Base-by-base conservation (phyloP, 116 monocot species). In the Posidonia oceanica region DNA sequence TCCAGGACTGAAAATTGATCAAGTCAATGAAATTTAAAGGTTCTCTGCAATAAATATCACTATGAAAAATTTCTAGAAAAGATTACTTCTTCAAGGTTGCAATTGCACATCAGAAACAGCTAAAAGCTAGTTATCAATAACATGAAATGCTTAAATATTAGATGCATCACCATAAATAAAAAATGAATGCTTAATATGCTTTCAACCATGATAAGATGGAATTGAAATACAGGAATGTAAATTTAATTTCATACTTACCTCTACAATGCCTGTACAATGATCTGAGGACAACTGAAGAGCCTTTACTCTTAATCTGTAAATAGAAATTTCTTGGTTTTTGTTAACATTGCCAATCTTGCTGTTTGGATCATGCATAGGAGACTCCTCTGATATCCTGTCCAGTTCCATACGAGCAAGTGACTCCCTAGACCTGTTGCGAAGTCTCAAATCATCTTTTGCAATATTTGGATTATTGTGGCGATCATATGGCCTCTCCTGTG, bases 341-440 rank as follows among this genome's bases (percentile, higher is more conserved):
- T 81, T 89, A 61, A 75, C 39, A 40, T 69, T 81, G 77, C 72
- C 74, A 22, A 85, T 59, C 48, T 64, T 82, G 74, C 57, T 76
- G 66, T 79, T 91, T 14, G 71, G 77, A 72, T 97, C 85, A 64
- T 79, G 83, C 75, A 85, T 89, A 7, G 97, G 97, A 67, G 92
- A 98, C 44, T 98, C 97, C 77, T 98, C 97, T 1, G 89, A 92
- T 80, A 98, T 98, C 62, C 92, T 87, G 74, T 98, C 93, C 55
- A 98, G 78, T 71, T 92, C 92, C 59, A 91, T 80, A 23, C 88
- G 86, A 72, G 77, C 82, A 76, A 86, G 75, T 7, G 84, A 81
- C 67, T 91, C 90, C 75, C 85, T 94, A 5, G 90, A 87, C 65
- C 81, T 83, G 54, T 84, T 92, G 39, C 80, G 68, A 59, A 77